A percentile compares a stretch with the other conserved stretches of the same genome.
Conservation (phyloP, 2,329 filamentous ascomycete species). For the Claviceps maximensis region DNA sequence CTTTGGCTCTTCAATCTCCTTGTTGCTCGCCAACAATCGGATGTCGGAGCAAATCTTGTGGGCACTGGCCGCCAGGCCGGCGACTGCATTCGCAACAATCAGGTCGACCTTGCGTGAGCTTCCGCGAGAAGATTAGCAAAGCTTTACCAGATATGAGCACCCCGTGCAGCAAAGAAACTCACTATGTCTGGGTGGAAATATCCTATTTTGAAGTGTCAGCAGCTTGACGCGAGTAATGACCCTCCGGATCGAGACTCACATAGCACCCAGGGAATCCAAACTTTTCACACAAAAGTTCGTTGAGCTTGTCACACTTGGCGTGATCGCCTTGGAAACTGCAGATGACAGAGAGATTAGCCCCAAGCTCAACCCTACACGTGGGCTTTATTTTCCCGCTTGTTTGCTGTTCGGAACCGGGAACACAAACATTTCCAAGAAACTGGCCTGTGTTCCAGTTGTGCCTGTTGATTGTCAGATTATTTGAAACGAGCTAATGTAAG, state of each 20-base stretch:
- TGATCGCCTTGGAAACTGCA: conserved; percentile 31
- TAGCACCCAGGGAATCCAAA: conserved; percentile 38
- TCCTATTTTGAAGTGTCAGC: conserved; percentile 5
- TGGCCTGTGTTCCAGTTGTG: conserved; percentile 68
- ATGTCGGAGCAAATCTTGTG: conserved; percentile 60
- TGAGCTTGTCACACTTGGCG: conserved; percentile 39
- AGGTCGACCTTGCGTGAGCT: conserved; percentile 68
- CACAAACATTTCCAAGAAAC: conserved; percentile 35
- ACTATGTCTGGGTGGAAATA: conserved; percentile 52
- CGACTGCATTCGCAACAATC: conserved; percentile 66
- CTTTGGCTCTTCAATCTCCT: conserved; percentile 78
- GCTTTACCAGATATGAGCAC: not conserved
- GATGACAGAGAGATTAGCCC: not conserved
- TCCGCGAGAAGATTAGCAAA: not conserved
- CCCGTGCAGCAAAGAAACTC: conserved; percentile 1
- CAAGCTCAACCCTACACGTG: not conserved
- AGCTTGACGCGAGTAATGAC: conserved; percentile 19
- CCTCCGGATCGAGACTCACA: conserved; percentile 44
- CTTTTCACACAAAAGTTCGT: conserved; percentile 42
- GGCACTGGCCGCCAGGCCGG: conserved; percentile 65
- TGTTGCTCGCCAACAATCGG: conserved; percentile 58
- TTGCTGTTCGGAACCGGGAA: conserved; percentile 1
- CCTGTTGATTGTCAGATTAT: conserved; percentile 41
- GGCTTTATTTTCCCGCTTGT: not conserved
- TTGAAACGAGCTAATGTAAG: not conserved